These are phyloP conservation scores for Beta macrorhiza DNA, from an alignment of 179 eudicot species.

Conservation along the genomic window DNA sequence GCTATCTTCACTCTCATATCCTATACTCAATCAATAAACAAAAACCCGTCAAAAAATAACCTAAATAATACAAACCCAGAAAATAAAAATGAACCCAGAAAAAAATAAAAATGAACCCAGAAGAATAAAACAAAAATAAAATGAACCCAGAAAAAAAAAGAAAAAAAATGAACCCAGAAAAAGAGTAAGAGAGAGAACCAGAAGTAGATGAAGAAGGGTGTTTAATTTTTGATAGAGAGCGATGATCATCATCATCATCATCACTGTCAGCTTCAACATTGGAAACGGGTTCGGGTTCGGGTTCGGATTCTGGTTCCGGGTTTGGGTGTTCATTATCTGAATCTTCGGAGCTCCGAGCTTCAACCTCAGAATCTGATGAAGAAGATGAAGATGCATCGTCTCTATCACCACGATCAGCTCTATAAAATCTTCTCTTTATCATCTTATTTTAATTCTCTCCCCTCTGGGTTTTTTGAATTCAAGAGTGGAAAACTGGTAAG, in stretches of 20 bases:
- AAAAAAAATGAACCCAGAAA: too few species aligned
- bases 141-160: neutral
- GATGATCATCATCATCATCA: constrained; percentile 25
- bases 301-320: neutral
- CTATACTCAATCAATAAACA: constrained; percentile 25
- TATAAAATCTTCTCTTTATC: constrained; percentile 80
- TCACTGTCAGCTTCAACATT: constrained; percentile 15
- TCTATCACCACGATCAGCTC: constrained; percentile 53
- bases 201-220: constrained; percentile 54
- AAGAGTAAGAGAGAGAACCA: constrained; percentile 34
- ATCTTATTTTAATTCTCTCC: constrained; percentile 21
- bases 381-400: constrained; percentile 49
- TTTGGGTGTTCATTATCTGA: constrained; percentile 32
- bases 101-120: neutral
- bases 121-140: neutral
- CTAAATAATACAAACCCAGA: too few species aligned
- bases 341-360: constrained; percentile 33
- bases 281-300: constrained; percentile 9
- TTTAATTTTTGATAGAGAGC: constrained; percentile 18
- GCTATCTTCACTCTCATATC: constrained; percentile 80
- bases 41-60: neutral
- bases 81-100: too few species aligned
- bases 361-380: constrained; percentile 64
- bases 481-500: neutral
- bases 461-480: neutral